Evolutionary conservation across 768 basidiomycete genomes (phyloP).

Genomic region (Cubamyces lactineus): DNA sequence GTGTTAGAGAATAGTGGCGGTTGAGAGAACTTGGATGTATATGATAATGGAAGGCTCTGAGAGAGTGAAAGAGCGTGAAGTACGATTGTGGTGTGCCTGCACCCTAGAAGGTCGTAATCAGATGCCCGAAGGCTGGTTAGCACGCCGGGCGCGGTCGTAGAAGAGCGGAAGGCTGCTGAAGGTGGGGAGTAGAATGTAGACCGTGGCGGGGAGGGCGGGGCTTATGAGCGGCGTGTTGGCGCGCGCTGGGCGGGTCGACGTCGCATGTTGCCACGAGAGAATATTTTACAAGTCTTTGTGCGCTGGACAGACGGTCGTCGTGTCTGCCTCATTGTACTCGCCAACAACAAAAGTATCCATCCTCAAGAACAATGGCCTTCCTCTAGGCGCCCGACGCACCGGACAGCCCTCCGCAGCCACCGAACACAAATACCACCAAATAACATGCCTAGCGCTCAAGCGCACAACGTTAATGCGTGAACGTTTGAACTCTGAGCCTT

Average conservation of each 20-base stretch:
- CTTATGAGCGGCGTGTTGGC: conserved; percentile 17
- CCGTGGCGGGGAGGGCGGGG: conserved; percentile 6
- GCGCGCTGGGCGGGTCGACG: conserved; percentile 1
- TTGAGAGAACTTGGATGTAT: neutral
- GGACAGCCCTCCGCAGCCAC: conserved; percentile 19
- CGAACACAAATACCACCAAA: conserved; percentile 12
- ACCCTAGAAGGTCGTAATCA: conserved; percentile 20
- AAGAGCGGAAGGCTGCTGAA: conserved; percentile 11
- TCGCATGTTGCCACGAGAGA: conserved; percentile 9
- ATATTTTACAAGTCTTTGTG: conserved; percentile 8
- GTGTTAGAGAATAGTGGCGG: neutral
- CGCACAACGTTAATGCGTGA: too few relatives aligned
- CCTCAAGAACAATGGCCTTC: conserved; percentile 18
- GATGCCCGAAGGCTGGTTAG: conserved; percentile 14
- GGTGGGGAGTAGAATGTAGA: conserved; percentile 21
- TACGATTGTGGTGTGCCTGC: conserved; percentile 23
- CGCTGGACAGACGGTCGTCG: conserved; percentile 6
- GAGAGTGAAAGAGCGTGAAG: conserved; percentile 17
- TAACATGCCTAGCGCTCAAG: neutral
- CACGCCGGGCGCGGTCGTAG: conserved; percentile 14
- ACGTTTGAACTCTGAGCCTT: neutral
- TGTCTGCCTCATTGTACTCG: conserved; percentile 16
- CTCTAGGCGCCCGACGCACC: conserved; percentile 1
- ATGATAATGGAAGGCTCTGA: neutral
- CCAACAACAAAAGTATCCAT: conserved; percentile 18